phyloP scores from a whole-genome alignment of 1,139 yeast genomes.

The Zhuliangozyma parablackwelliae region DNA sequence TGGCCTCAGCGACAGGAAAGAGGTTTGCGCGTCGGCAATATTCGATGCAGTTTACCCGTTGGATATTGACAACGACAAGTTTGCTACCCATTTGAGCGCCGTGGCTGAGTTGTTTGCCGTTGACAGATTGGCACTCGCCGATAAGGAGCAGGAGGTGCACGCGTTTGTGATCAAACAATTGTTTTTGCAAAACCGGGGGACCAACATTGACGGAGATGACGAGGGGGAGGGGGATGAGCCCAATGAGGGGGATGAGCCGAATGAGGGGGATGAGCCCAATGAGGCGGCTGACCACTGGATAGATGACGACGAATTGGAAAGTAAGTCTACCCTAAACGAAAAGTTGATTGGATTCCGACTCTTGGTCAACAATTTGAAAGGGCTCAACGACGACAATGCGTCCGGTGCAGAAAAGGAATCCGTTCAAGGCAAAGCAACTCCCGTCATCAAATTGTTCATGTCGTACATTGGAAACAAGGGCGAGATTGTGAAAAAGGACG shows the following conservation, averaged over 20 bases:
- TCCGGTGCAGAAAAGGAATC: slow-evolving; percentile 25
- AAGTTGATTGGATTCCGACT: slow-evolving; percentile 56
- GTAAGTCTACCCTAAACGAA: slow-evolving; percentile 26
- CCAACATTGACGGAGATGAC: slow-evolving; percentile 11
- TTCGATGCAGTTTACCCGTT: slow-evolving; percentile 50
- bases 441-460: slow-evolving; percentile 62
- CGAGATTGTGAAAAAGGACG: slow-evolving; percentile 57
- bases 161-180: slow-evolving; percentile 57
- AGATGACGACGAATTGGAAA: slow-evolving; percentile 38
- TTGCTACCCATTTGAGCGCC: slow-evolving; percentile 57
- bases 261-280: slow-evolving; percentile 18
- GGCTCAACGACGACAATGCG: slow-evolving; percentile 29
- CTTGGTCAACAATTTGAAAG: slow-evolving; percentile 59
- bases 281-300: slow-evolving; percentile 37
- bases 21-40: slow-evolving; percentile 33
- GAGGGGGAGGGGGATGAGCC: too few relatives aligned
- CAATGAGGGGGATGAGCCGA: too few relatives aligned
- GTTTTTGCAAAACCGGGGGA: slow-evolving; percentile 45
- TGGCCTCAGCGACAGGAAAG: slow-evolving; percentile 43
- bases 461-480: slow-evolving; percentile 76
- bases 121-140: slow-evolving; percentile 49
- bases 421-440: slow-evolving; percentile 42
- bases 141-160: slow-evolving; percentile 55
- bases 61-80: slow-evolving; percentile 25
- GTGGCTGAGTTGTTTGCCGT: slow-evolving; percentile 59